These are phyloP conservation scores for Teunomyces stri DNA, from an alignment of 805 yeast species.

Conservation along the genomic window DNA sequence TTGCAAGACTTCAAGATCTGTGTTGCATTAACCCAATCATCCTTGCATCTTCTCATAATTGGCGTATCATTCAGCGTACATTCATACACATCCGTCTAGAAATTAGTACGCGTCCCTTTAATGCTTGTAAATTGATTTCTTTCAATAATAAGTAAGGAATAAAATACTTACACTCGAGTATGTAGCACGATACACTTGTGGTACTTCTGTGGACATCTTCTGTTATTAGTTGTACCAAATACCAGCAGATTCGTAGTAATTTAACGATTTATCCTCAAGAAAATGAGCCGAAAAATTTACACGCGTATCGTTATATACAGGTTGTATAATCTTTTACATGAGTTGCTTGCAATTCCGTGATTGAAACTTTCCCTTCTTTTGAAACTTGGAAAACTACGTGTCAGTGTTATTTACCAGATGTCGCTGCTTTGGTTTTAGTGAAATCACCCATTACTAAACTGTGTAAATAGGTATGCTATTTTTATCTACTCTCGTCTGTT, in stretches of 20 bases:
- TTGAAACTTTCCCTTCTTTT: neutral
- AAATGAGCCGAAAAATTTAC: slow-evolving; percentile 2
- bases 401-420: neutral
- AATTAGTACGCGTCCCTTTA: slow-evolving; percentile 6
- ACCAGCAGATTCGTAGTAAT: neutral
- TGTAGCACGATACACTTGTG: slow-evolving; percentile 44
- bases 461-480: neutral
- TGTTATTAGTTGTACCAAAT: neutral
- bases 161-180: slow-evolving; percentile 41
- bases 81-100: slow-evolving; percentile 66
- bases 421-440: neutral
- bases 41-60: slow-evolving; percentile 85
- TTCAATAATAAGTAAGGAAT: neutral
- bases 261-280: slow-evolving; percentile 2
- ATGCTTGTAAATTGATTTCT: neutral
- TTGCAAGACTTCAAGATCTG: slow-evolving; percentile 91
- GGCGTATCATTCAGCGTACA: slow-evolving; percentile 64
- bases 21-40: slow-evolving; percentile 97
- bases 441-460: neutral
- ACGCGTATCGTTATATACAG: slow-evolving; percentile 1
- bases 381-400: neutral
- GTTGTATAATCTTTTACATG: too few relatives aligned
- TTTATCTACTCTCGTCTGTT: neutral
- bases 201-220: slow-evolving; percentile 30
- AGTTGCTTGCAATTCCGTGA: neutral